Base-by-base conservation (phyloP, 2,329 filamentous ascomycete species). In the Grosmannia serpens region DNA sequence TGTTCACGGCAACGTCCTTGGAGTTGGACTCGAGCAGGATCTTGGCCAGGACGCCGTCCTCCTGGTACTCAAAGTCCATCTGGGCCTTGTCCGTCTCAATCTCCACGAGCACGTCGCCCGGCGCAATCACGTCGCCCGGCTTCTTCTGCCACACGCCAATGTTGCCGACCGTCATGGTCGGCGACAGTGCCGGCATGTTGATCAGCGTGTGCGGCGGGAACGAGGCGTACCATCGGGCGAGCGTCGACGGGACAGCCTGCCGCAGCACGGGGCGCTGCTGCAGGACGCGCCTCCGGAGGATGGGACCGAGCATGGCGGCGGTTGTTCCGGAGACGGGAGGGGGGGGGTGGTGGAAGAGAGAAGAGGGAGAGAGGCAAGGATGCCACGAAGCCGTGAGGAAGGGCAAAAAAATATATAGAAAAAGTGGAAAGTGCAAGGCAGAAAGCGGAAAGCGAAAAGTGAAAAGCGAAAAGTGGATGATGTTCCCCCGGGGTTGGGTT, bases 61-160 rank as follows among this genome's bases (percentile, higher is more conserved):
- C 90, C 74, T 94, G 90, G 50, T 90, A 90, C 77, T 95, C 91
- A 38, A 95, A 90, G 66, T 95, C 91, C 89, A 95, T 95, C 59
- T 89, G 89, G 59, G 90, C 90, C 79, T 95, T 95, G 73, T 95
- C 90, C 60, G 90, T 95, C 76, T 95, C 90, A 70, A 95, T 94
- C 74, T 95, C 90, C 60, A 95, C 83, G 55, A 95, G 79, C 35
- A 99, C 94, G 72, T 99, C 94, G 72, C 94, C 94, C 56, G 95
- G 91, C 60, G 83, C 78, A 73, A 99, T 86, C 63, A 79, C 70
- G 74, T 99, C 94, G 70, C 94, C 94, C 65, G 85, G 81, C 79
- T 96, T 95, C 84, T 97, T 99, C 79, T 97, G 90, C 94, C 94
- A 99, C 64, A 85, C 79, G 68, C 94, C 95, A 74, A 99, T 95